Base-by-base conservation (phyloP, 108 stramenopile genomes). In the Discostella stelligeroides region DNA sequence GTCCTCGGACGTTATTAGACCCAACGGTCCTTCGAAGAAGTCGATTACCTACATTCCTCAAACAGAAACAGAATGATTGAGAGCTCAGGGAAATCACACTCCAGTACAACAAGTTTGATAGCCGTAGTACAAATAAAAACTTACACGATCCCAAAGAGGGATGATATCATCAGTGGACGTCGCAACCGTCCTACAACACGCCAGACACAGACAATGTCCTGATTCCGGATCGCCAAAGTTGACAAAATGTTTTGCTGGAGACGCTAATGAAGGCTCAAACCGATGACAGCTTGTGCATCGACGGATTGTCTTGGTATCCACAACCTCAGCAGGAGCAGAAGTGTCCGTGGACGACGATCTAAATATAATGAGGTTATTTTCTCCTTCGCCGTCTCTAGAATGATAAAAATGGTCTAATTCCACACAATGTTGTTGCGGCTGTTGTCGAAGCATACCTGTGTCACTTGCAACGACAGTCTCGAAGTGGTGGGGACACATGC, bases 231-330 rank as follows among this genome's bases (percentile, higher is more conserved):
- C 88, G 37, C 79, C 73, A 12, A 89, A 63, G 61, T 89, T 84
- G 25, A 82, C 72, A 72, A 89, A 89, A 39, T 82, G 84, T 29
- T 75, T 76, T 21, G 70, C 51, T 1, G 57, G 40, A 11, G 48
- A 49, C 13, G 73, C 68, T 28, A 57, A 65, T 12, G 70, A 42
- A 6, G 88, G 88, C 58, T 89, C 88, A 45, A 86, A 89, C 53
- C 88, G 71, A 68, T 85, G 85, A 47, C 88, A 89, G 9, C 88
- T 85, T 3, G 88, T 77, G 40, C 88, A 89, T 23, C 84, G 74
- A n/a, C 85, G 80, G 12, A 77, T 62, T 20, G 18, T 46, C 27
- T 50, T 67, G 62, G 67, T 76, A 12, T 40, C 51, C 12, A 23
- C 37, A 7, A 59, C 64, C 15, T 9, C 4, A 18, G 46, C 3